Evolutionary conservation across 495 filamentous ascomycete species (phyloP), one percentile per base, ranked within the genome.

Genomic region (Xylaria curta): DNA sequence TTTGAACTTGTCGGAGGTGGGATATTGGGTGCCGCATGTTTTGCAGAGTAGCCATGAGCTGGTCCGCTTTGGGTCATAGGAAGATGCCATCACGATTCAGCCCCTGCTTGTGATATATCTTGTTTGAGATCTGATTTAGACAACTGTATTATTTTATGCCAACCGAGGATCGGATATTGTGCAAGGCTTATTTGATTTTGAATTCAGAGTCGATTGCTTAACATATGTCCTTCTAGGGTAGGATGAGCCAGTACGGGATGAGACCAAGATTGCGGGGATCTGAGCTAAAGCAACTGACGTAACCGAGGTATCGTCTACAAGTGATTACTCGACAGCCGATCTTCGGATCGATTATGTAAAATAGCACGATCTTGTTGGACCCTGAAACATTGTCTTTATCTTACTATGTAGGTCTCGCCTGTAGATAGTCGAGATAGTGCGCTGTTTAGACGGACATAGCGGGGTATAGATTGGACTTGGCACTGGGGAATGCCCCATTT

Each of bases 1-100:
- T 15, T 81, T 51, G n/a, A 72, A 51, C 19, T 78, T 77, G 71
- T 84, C 81, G 0, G 84, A 51, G 8, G 81, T 81, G 28, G 89
- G 86, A 79, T 88, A 92, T 75, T 93, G 92, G 0, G 90, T 93
- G 15, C 90, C 91, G 76, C 92, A 94, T 5, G 91, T 85, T 8
- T 80, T 82, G 79, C 92, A 94, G 75, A 94, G 83, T 38, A 86
- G 81, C 58, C 90, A 85, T 68, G 89, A 82, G 17, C 78, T 80
- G 51, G 78, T 80, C 17, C 31, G 71, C 40, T 69, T 68, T 2
- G 71, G 73, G n/a, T 76, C 69, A 33, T 77, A 75, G n/a, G 68
- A 28, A 10, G 72, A 70, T 54, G 67, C 26, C 77, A 78, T 78
- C 58, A 31, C 63, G 24, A 40, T 31, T 51, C 6, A 36, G 15